Base-by-base conservation (phyloP, 1,284 basidiomycete species). In the Irpex sp. region DNA sequence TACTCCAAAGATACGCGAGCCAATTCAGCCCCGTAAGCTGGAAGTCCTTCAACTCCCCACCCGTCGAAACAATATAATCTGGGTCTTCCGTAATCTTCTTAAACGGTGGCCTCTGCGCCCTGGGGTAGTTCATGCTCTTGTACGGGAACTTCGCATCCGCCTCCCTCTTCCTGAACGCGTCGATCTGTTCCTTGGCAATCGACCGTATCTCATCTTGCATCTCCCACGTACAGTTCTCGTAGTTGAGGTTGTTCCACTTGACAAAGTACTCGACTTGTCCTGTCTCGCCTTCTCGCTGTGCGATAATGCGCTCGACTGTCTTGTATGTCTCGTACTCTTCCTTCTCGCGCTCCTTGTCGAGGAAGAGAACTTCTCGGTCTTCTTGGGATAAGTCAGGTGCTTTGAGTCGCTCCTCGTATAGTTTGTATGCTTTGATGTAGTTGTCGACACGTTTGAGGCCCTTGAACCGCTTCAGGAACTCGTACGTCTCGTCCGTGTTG, bases 371-470 rank as follows among this genome's bases (percentile, higher is more conserved):
- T 78, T 99, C 97, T 60, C 89, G 80, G 70, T 99, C 97, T 79
- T 99, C 97, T 11, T 86, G 85, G 0, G 91, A 88, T 21, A 95
- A 82, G 15, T 87, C 84, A 4, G 91, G 85, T 57, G 84, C 83
- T 61, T 79, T 81, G 21, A 94, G 81, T 52, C 89, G 86, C 5
- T 86, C 83, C 67, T 94, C 88, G 77, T 94, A 94, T 1, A 79
- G 64, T 71, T 89, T 91, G 79, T 88, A 84, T 17, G 88, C 85
- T 74, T 97, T 97, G 83, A 99, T 97, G 78, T 99, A 99, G 79
- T 99, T 99, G 78, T 98, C 97, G 64, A 99, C 94, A 63, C 96
- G 93, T 79, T 99, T 99, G 73, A 98, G 85, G 36, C 96, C 96
- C 73, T 87, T 90, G 83, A 92, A 97, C 40, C 93, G 89, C 76